phyloP scores from a whole-genome alignment of 805 yeast species.

The Pichia exigua region DNA sequence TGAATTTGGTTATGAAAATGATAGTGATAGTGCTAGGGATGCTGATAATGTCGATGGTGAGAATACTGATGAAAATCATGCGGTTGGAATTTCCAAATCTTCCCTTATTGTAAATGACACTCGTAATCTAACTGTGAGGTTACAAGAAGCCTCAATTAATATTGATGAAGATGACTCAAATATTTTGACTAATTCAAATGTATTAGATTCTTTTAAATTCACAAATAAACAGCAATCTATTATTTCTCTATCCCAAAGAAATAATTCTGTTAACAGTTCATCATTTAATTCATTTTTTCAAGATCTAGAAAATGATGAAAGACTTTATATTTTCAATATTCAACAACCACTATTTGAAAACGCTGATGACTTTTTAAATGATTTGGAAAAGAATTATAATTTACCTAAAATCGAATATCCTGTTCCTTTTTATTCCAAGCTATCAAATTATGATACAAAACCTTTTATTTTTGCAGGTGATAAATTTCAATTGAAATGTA shows the following conservation, averaged over 20 bases:
- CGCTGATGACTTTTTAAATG: constrained; percentile 15
- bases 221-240: not conserved
- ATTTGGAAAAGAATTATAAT: constrained; percentile 36
- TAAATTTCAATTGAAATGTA: constrained; percentile 41
- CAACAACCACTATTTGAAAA: constrained; percentile 16
- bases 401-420: constrained; percentile 44
- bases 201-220: not conserved
- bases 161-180: not conserved
- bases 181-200: not conserved
- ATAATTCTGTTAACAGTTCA: not conserved
- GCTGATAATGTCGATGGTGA: constrained; percentile 6
- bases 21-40: not conserved
- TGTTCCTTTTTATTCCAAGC: constrained; percentile 57
- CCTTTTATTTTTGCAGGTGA: constrained; percentile 66
- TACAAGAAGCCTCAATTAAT: constrained; percentile 6
- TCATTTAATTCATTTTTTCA: not conserved
- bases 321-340: not conserved
- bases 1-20: not conserved
- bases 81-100: not conserved
- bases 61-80: not conserved
- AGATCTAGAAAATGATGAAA: not conserved
- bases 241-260: not conserved
- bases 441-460: constrained; percentile 40
- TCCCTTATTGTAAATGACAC: not conserved
- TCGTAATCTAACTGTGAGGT: not conserved